These are phyloP conservation scores for Cutaneotrichosporon cavernicola DNA, from an alignment of 1,284 basidiomycete species.

Conservation along the genomic window DNA sequence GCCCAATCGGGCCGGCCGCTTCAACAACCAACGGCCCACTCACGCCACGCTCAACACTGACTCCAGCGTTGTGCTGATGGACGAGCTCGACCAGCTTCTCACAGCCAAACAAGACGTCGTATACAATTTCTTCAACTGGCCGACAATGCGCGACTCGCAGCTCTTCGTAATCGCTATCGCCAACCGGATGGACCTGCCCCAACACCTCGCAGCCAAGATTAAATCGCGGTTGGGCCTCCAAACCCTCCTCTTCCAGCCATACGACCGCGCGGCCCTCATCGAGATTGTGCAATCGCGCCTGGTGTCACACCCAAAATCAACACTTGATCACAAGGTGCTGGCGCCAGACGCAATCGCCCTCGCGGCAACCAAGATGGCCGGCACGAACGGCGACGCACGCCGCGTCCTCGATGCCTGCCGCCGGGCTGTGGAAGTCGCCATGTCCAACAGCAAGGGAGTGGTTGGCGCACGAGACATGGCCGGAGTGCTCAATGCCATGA, in stretches of 20 bases:
- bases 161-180: constrained; percentile 95
- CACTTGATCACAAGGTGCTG: constrained; percentile 64
- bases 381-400: constrained; percentile 91
- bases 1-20: too few relatives aligned
- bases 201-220: constrained; percentile 89
- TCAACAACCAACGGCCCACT: not conserved
- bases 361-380: constrained; percentile 86
- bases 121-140: constrained; percentile 99
- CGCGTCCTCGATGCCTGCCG: constrained; percentile 91
- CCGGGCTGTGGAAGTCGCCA: constrained; percentile 75
- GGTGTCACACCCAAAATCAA: constrained; percentile 54
- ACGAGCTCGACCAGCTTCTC: constrained; percentile 94
- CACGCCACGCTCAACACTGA: not conserved
- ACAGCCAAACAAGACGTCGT: constrained; percentile 96
- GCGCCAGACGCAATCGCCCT: constrained; percentile 75
- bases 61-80: constrained; percentile 88
- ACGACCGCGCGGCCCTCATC: constrained; percentile 75
- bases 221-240: constrained; percentile 85
- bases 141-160: constrained; percentile 78
- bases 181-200: constrained; percentile 97
- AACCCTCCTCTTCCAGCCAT: constrained; percentile 92
- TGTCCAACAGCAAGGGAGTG: constrained; percentile 36
- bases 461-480: constrained; percentile 74
- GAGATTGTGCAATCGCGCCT: constrained; percentile 84
- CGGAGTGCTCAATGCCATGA: constrained; percentile 82